phyloP scores from a whole-genome alignment of 2,329 filamentous ascomycete species.

The Cordyceps cicadae region DNA sequence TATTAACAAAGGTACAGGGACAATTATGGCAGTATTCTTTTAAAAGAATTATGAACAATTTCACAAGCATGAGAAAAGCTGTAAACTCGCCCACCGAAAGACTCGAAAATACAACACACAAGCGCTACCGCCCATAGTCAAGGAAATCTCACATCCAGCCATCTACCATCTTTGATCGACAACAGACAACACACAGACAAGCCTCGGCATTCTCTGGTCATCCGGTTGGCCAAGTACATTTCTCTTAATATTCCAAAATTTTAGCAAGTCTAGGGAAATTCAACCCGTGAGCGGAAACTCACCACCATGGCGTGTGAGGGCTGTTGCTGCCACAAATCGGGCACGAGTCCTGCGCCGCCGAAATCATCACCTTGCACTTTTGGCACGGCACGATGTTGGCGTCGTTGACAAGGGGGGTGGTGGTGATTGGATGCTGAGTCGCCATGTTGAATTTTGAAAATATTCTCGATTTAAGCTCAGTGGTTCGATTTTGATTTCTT shows the following conservation, averaged over 20 bases:
- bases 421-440: not conserved
- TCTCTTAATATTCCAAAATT: too few species aligned
- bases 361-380: slow-evolving; percentile 9
- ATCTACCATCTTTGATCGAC: not conserved
- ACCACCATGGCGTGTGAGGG: slow-evolving; percentile 4
- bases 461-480: not conserved
- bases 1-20: not conserved
- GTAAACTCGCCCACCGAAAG: not conserved
- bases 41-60: not conserved
- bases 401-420: not conserved
- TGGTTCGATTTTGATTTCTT: not conserved
- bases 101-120: not conserved
- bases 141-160: not conserved
- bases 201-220: not conserved
- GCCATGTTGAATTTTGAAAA: not conserved
- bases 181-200: not conserved
- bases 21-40: not conserved
- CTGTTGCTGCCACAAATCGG: slow-evolving; percentile 5
- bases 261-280: not conserved
- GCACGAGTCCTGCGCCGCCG: slow-evolving; percentile 7
- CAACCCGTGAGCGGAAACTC: not conserved
- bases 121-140: not conserved
- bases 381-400: slow-evolving; percentile 4
- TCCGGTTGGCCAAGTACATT: not conserved
- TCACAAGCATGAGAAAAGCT: too few species aligned